Conservation (phyloP, 1,139 yeast genomes). For the Candida gigantensis region DNA sequence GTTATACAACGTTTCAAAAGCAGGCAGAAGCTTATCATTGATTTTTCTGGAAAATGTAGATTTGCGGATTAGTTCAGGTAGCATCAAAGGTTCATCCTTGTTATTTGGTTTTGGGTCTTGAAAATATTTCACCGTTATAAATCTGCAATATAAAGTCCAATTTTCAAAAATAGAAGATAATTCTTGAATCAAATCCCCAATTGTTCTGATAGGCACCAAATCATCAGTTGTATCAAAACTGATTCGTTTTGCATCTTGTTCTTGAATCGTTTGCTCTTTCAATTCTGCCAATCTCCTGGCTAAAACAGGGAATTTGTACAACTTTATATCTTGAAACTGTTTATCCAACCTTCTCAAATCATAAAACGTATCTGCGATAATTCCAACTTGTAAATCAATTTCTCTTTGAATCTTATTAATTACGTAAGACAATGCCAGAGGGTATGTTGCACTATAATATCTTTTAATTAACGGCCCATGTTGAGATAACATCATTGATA, state of each 20-base stretch:
- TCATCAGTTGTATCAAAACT: slow-evolving; percentile 28
- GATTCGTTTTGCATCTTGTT: slow-evolving; percentile 6
- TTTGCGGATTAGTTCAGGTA: slow-evolving; percentile 57
- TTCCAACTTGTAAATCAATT: slow-evolving; percentile 87
- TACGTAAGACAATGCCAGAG: slow-evolving; percentile 63
- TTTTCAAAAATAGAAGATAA: slow-evolving; percentile 75
- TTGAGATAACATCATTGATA: slow-evolving; percentile 81
- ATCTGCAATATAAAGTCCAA: slow-evolving; percentile 84
- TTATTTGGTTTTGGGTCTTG: slow-evolving; percentile 8
- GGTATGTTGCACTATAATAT: slow-evolving; percentile 59
- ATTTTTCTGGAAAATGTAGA: slow-evolving; percentile 67
- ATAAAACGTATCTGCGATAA: slow-evolving; percentile 83
- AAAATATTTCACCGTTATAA: slow-evolving; percentile 67
- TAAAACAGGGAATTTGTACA: slow-evolving; percentile 57
- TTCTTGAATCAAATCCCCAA: slow-evolving; percentile 65
- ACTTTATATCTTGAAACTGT: slow-evolving; percentile 54
- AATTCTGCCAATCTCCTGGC: slow-evolving; percentile 25
- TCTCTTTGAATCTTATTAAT: slow-evolving; percentile 78
- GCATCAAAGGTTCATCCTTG: slow-evolving; percentile 21
- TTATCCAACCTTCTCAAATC: slow-evolving; percentile 66
- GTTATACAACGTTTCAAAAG: slow-evolving; percentile 61
- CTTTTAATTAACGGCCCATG: slow-evolving; percentile 77
- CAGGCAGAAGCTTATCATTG: slow-evolving; percentile 52
- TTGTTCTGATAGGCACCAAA: slow-evolving; percentile 38
- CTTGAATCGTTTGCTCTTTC: slow-evolving; percentile 16